A percentile compares a stretch with the other conserved stretches of the same genome.
Evolutionary conservation across 768 basidiomycete genomes (phyloP).

Genomic region (Peribolospora baueri): DNA sequence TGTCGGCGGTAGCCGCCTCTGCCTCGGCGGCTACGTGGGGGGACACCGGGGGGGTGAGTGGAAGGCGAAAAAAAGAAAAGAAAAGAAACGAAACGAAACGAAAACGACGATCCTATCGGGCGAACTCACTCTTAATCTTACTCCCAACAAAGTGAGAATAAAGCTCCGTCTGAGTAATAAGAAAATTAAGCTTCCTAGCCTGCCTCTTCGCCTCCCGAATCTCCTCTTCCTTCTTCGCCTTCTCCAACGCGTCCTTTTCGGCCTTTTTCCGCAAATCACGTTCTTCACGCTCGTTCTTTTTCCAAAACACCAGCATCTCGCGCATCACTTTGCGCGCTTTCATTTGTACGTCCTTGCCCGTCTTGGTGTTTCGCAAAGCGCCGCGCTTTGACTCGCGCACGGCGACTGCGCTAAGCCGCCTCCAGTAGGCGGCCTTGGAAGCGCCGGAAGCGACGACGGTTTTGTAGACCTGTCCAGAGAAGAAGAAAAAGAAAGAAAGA

Average conservation of each 20-base stretch:
- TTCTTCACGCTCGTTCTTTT: conserved; percentile 93
- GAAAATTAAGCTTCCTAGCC: conserved; percentile 86
- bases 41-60: too few species aligned
- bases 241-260: conserved; percentile 76
- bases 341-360: conserved; percentile 54
- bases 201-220: conserved; percentile 78
- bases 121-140: conserved; percentile 31
- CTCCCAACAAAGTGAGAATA: conserved; percentile 98
- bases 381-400: conserved; percentile 56
- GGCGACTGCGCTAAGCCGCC: conserved; percentile 49
- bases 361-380: conserved; percentile 40
- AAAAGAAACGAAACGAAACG: neutral
- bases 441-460: conserved; percentile 43
- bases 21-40: conserved; percentile 17
- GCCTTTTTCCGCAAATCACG: conserved; percentile 74
- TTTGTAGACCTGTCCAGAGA: conserved; percentile 41
- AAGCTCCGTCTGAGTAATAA: conserved; percentile 94
- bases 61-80: too few species aligned
- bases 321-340: conserved; percentile 74
- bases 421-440: conserved; percentile 40
- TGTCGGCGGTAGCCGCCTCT: conserved; percentile 18
- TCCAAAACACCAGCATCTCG: conserved; percentile 93
- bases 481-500: conserved; percentile 1
- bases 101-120: too few species aligned
- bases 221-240: conserved; percentile 71